phyloP scores from a whole-genome alignment of 345 rosid genomes.

The Euphorbia pulcherrima region DNA sequence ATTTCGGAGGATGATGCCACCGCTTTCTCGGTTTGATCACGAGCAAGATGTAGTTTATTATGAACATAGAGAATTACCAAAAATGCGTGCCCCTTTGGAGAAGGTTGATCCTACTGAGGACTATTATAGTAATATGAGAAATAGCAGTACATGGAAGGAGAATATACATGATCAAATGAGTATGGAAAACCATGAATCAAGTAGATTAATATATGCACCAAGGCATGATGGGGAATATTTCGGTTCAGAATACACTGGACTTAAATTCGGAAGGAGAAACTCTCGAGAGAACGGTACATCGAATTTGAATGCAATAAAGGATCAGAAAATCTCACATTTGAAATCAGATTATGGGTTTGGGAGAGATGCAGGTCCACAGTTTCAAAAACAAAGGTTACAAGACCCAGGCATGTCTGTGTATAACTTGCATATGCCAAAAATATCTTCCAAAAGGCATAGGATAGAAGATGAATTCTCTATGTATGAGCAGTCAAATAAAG shows the following conservation, averaged over 20 bases:
- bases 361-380: constrained; percentile 35
- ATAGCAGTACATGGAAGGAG: constrained; percentile 27
- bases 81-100: constrained; percentile 27
- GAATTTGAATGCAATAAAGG: constrained; percentile 23
- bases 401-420: constrained; percentile 23
- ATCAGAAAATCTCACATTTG: constrained; percentile 30
- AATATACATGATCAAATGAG: constrained; percentile 24
- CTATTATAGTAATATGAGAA: constrained; percentile 33
- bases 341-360: constrained; percentile 41
- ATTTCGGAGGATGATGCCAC: constrained; percentile 24
- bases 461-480: constrained; percentile 32
- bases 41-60: constrained; percentile 30
- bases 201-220: constrained; percentile 31
- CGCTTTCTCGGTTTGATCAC: constrained; percentile 32
- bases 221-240: constrained; percentile 30
- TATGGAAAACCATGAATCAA: constrained; percentile 29
- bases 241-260: constrained; percentile 27
- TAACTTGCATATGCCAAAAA: constrained; percentile 28
- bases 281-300: constrained; percentile 29
- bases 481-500: constrained; percentile 29
- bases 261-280: constrained; percentile 31
- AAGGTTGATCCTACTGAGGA: constrained; percentile 32
- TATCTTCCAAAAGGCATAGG: constrained; percentile 34
- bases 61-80: constrained; percentile 31
- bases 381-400: constrained; percentile 32